phyloP scores from a whole-genome alignment of 805 yeast genomes.

The Scheffersomyces ergatensis region DNA sequence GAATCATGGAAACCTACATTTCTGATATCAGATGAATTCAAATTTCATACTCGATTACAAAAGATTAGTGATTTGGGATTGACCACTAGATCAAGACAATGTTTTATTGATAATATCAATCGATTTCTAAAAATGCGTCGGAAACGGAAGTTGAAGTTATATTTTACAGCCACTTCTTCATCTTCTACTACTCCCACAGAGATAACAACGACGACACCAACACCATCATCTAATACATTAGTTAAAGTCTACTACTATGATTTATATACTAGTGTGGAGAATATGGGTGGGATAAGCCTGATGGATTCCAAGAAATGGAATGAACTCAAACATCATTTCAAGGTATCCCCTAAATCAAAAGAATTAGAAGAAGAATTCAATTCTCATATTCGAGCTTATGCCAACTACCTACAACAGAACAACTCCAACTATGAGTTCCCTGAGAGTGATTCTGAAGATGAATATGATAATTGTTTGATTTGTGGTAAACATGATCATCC shows the following conservation, averaged over 20 bases:
- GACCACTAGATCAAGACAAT: conserved; percentile 58
- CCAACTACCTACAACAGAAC: conserved; percentile 25
- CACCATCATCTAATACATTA: background rate
- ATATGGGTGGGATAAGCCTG: conserved; percentile 15
- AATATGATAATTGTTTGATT: conserved; percentile 41
- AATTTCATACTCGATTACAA: conserved; percentile 69
- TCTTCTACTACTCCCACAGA: background rate
- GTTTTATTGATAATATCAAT: conserved; percentile 59
- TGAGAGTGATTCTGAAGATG: conserved; percentile 27
- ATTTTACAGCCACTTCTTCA: conserved; percentile 14
- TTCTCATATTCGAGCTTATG: conserved; percentile 26
- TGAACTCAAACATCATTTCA: conserved; percentile 21
- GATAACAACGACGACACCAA: too few relatives aligned
- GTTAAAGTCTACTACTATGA: conserved; percentile 34
- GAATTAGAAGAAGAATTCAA: conserved; percentile 22
- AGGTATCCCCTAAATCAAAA: conserved; percentile 12
- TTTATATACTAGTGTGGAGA: conserved; percentile 32
- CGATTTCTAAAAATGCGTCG: conserved; percentile 52
- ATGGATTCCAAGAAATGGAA: conserved; percentile 19
- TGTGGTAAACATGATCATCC: conserved; percentile 50
- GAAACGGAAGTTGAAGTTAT: conserved; percentile 18
- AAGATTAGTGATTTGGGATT: conserved; percentile 62
- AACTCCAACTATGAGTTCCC: conserved; percentile 27
- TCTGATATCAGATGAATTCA: conserved; percentile 52
- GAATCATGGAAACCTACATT: conserved; percentile 54